Percentiles rank a stretch among this genome's conserved stretches.
Conservation (phyloP, 1,284 basidiomycete genomes). For the Leucocoprinus gongylophorus region DNA sequence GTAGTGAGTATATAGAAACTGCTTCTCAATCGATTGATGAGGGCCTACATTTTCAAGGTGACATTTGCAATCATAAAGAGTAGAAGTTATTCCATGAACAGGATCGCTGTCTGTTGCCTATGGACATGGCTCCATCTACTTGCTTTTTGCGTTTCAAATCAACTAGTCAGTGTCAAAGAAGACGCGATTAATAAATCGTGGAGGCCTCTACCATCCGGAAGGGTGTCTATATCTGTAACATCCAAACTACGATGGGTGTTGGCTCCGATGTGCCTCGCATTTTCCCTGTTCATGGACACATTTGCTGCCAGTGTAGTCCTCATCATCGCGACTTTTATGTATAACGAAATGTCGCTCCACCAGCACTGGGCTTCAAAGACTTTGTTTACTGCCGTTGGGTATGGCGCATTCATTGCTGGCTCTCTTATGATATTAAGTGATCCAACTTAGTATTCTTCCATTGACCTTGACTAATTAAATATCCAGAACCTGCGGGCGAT, state of each 20-base stretch:
- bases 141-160: conserved; percentile 40
- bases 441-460: too few species aligned
- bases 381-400: too few species aligned
- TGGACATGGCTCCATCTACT: conserved; percentile 43
- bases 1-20: conserved; percentile 19
- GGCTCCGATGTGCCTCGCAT: conserved; percentile 24
- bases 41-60: conserved; percentile 10
- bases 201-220: conserved; percentile 37
- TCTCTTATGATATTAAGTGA: too few species aligned
- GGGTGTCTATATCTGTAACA: conserved; percentile 30
- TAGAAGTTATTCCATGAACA: conserved; percentile 17
- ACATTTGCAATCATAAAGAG: conserved; percentile 19
- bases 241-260: conserved; percentile 30
- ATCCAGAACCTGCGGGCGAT: neutral
- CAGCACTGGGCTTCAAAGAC: neutral
- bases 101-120: conserved; percentile 20
- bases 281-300: conserved; percentile 25
- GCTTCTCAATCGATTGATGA: conserved; percentile 3
- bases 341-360: conserved; percentile 18
- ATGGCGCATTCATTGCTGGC: too few species aligned
- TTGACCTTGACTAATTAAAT: too few species aligned
- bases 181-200: conserved; percentile 39
- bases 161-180: conserved; percentile 33
- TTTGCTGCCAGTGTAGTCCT: conserved; percentile 21
- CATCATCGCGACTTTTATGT: conserved; percentile 24